Conservation (phyloP, 2,329 filamentous ascomycete genomes). For the Botrytis fragariae region DNA sequence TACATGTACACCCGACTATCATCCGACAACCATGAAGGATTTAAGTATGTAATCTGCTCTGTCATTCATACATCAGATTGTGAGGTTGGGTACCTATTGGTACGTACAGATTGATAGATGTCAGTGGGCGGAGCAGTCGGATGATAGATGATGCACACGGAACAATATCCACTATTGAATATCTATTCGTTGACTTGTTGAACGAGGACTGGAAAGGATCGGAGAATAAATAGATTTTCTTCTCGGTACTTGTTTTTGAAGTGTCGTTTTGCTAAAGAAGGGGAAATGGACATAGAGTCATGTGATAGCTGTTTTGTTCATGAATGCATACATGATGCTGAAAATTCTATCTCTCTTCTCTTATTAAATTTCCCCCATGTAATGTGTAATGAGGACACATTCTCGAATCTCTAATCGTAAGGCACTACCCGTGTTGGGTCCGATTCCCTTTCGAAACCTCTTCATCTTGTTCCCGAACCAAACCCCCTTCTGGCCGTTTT, state of each 20-base stretch:
- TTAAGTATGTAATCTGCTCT: not conserved
- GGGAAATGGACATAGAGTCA: not conserved
- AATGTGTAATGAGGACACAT: not conserved
- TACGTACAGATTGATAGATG: not conserved
- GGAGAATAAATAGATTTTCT: not conserved
- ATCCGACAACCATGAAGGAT: not conserved
- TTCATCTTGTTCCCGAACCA: not conserved
- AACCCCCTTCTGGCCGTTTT: not conserved
- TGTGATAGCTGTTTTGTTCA: not conserved
- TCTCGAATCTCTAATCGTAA: not conserved
- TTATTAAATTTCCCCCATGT: no score
- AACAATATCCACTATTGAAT: not conserved
- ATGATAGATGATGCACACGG: not conserved
- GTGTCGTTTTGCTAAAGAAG: not conserved
- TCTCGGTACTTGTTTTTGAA: not conserved
- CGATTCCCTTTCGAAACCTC: not conserved
- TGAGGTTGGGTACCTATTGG: not conserved
- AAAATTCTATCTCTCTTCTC: no score
- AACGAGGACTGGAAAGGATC: not conserved
- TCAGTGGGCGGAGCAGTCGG: not conserved
- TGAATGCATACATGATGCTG: not conserved
- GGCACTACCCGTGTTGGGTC: no score
- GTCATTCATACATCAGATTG: not conserved
- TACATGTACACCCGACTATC: not conserved
- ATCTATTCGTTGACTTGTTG: not conserved